Evolutionary conservation across 495 filamentous ascomycete species (phyloP).

Genomic region (Rusavskia elegans): DNA sequence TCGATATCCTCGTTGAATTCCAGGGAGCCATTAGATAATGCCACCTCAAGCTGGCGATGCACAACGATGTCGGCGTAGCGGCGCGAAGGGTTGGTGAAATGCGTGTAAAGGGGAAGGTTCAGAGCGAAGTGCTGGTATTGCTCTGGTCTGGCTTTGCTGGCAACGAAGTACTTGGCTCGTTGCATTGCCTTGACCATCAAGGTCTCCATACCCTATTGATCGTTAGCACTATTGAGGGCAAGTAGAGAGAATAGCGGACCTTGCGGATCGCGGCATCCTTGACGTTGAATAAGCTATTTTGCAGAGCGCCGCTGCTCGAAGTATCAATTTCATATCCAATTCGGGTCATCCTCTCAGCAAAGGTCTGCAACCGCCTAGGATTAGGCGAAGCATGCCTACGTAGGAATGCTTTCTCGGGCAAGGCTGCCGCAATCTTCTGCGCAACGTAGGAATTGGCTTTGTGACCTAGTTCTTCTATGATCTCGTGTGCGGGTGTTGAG

Average conservation of each 20-base stretch:
- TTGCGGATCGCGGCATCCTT: conserved; percentile 77
- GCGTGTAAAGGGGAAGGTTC: conserved; percentile 88
- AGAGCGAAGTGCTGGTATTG: conserved; percentile 76
- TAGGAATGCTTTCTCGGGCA: conserved; percentile 86
- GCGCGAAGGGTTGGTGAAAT: conserved; percentile 90
- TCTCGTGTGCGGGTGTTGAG: conserved; percentile 72
- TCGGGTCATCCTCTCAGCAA: conserved; percentile 82
- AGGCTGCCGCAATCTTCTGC: conserved; percentile 56
- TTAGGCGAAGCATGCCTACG: conserved; percentile 77
- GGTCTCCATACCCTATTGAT: conserved; percentile 74
- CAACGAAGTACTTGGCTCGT: conserved; percentile 85
- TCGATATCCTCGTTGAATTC: conserved; percentile 88
- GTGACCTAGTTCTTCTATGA: conserved; percentile 87
- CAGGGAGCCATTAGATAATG: conserved; percentile 63
- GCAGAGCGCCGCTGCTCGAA: conserved; percentile 74
- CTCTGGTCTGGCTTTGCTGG: conserved; percentile 54
- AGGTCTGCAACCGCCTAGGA: conserved; percentile 70
- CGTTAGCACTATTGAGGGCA: conserved; percentile 5
- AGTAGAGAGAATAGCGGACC: conserved; percentile 20
- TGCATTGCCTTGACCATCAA: conserved; percentile 86
- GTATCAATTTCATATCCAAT: conserved; percentile 80
- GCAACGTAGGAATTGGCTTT: conserved; percentile 83
- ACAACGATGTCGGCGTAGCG: conserved; percentile 92
- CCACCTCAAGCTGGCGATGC: conserved; percentile 82
- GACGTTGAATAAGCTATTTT: conserved; percentile 84